Conservation (phyloP, 1,284 basidiomycete species). For the Tilletia setariae region DNA sequence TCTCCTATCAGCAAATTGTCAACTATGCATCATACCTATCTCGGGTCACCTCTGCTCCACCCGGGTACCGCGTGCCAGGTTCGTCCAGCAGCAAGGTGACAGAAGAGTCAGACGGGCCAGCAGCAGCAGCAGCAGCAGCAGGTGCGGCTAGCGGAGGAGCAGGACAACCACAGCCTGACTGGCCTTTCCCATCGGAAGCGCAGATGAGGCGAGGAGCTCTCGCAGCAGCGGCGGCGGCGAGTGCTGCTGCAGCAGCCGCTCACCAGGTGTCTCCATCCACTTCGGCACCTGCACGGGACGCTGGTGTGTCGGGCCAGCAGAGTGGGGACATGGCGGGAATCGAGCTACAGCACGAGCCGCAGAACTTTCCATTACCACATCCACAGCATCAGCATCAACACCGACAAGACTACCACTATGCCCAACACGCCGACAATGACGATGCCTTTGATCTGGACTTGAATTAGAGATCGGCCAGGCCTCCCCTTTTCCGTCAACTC, state of each 20-base stretch:
- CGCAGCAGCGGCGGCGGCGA: background rate
- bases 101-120: background rate
- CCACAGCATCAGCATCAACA: background rate
- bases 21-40: conserved; percentile 12
- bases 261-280: background rate
- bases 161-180: background rate
- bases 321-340: background rate
- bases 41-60: conserved; percentile 10
- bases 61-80: conserved; percentile 1
- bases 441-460: conserved; percentile 13
- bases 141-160: background rate
- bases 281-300: background rate
- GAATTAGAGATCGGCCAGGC: background rate
- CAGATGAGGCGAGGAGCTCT: conserved; percentile 12
- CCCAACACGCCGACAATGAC: background rate
- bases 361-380: conserved; percentile 13
- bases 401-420: background rate
- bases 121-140: conserved; percentile 3
- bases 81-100: background rate
- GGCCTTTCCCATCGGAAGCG: conserved; percentile 12
- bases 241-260: background rate
- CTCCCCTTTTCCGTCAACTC: no score
- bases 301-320: background rate
- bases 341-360: background rate
- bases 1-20: conserved; percentile 7